These are phyloP conservation scores for Fusarium sp. DNA, from an alignment of 2,329 filamentous ascomycete species.

Conservation along the genomic window DNA sequence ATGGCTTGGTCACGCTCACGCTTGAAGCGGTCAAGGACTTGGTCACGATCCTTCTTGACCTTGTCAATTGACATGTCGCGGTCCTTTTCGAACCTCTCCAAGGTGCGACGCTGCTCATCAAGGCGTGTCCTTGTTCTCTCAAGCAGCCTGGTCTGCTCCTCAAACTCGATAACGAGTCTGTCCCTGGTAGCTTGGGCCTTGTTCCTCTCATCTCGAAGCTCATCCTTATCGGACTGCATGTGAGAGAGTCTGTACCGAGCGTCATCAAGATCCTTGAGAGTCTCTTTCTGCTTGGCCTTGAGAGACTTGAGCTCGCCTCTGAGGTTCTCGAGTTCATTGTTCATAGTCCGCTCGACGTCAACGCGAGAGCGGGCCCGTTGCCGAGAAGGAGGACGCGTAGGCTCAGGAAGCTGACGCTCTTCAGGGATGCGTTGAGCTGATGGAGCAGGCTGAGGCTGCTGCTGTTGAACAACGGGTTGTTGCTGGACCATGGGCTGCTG, in stretches of 20 bases:
- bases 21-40: conserved; percentile 21
- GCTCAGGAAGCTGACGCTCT: conserved; percentile 23
- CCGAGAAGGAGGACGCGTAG: conserved; percentile 22
- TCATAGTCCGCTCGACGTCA: conserved; percentile 34
- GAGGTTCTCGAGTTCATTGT: conserved; percentile 36
- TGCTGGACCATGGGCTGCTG: conserved; percentile 20
- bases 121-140: conserved; percentile 29
- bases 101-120: conserved; percentile 31
- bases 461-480: conserved; percentile 13
- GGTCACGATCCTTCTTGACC: conserved; percentile 34
- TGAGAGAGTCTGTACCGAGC: conserved; percentile 35
- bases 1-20: conserved; percentile 31
- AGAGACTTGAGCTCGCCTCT: conserved; percentile 33
- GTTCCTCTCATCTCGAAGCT: conserved; percentile 39
- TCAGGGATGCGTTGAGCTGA: conserved; percentile 26
- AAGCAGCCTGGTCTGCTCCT: conserved; percentile 27
- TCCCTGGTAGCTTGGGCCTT: conserved; percentile 36
- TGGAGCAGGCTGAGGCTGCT: conserved; percentile 11
- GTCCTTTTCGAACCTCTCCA: conserved; percentile 34
- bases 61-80: conserved; percentile 31
- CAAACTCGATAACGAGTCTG: conserved; percentile 30
- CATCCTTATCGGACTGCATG: conserved; percentile 41
- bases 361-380: conserved; percentile 33
- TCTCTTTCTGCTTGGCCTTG: conserved; percentile 36
- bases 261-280: conserved; percentile 36